phyloP scores from a whole-genome alignment of 2,329 filamentous ascomycete species.

The Pestalotiopsis sp. region DNA sequence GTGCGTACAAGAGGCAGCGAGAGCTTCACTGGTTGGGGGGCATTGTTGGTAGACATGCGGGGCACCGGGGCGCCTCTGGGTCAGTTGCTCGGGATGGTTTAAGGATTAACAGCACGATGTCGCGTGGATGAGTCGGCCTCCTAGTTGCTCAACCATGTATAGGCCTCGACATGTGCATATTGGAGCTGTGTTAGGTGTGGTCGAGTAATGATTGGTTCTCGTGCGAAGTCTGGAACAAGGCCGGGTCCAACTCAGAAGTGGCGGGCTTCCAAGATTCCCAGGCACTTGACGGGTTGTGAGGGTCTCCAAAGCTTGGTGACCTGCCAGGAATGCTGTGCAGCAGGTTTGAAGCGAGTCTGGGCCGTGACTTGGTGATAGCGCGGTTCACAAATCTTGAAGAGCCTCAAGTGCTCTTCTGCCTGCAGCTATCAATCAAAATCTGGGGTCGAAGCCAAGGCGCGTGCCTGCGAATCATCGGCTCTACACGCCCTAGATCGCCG shows the following conservation, averaged over 20 bases:
- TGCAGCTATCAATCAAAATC: constrained; percentile 14
- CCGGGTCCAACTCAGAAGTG: neutral
- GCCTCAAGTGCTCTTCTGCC: neutral
- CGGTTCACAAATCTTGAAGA: neutral
- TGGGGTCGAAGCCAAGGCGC: constrained; percentile 5
- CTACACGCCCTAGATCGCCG: constrained; percentile 13
- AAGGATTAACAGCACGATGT: neutral
- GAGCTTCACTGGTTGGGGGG: constrained; percentile 74
- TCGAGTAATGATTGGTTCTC: neutral
- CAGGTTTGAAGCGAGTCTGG: neutral
- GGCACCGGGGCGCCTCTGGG: constrained; percentile 22
- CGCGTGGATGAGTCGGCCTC: neutral
- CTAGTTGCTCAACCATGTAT: constrained; percentile 4
- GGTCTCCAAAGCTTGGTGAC: neutral
- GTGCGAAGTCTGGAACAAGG: neutral
- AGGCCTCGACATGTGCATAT: neutral
- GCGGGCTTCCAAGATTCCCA: neutral
- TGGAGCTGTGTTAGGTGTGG: neutral
- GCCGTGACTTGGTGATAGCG: neutral
- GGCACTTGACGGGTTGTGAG: neutral
- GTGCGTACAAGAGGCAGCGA: constrained; percentile 70
- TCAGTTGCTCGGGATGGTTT: neutral
- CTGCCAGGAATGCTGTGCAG: constrained; percentile 6
- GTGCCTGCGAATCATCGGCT: constrained; percentile 15
- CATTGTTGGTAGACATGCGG: constrained; percentile 57